Evolutionary conservation across 306 rosid species (phyloP), one percentile per base, ranked within the genome.

Genomic region (Cucumis hystrix): DNA sequence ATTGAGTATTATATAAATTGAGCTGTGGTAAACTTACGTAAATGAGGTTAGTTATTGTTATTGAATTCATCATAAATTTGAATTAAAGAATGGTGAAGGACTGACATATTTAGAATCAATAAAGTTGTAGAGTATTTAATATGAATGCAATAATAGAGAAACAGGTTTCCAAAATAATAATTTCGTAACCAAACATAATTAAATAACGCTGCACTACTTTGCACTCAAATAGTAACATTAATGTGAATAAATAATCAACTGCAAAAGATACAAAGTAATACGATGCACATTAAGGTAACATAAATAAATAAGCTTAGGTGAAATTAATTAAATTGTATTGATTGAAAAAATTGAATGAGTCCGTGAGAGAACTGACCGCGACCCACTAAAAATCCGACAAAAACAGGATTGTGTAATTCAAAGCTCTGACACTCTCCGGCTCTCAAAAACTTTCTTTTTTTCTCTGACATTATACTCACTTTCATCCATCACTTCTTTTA

Each of bases 381-480:
- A 45, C 59, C 59, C 59, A 70, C 76, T 25, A 28, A 49, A 23
- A 47, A 1, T 51, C 40, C 59, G 60, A 71, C 76, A 71, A 71
- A 25, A 16, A 49, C 76, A 71, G 41, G 60, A 14, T 71, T 71
- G 59, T 49, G 33, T 49, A 47, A 71, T 71, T 71, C 41, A 71
- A 71, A 49, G 60, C 43, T 71, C 76, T 71, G 76, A 71, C 76
- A 71, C 76, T 70, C 76, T 28, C 30, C 41, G 18, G 23, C 76
- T 71, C 39, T 69, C 75, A n/a, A n/a, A 39, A 40, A 65, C 71
- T 41, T 68, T 41, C 25, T 23, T 41, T 68, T 28, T 68, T 6
- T 11, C 55, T n/a, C 74, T 68, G 52, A 21, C 74, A 68, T 68
- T n/a, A 68, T 65, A 35, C 33, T 41, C 74, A 47, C 56, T 39